Evolutionary conservation across 2,329 filamentous ascomycete genomes (phyloP), one percentile per base, ranked within the genome.

Genomic region (Venturiaceae sp.): DNA sequence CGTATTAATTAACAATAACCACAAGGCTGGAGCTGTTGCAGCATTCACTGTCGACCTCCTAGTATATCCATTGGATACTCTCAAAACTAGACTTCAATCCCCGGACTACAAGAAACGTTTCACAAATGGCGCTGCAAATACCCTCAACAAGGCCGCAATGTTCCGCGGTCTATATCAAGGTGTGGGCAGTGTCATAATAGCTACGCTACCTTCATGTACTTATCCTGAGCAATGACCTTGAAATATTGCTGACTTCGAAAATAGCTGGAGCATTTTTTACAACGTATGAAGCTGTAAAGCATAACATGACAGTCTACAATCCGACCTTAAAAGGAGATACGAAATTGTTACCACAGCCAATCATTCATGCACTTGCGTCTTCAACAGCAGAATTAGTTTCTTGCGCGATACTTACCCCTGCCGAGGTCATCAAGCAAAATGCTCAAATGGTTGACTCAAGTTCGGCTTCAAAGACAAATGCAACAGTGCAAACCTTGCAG

Each of bases 341-440:
- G 23, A 36, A 30, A 19, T n/a, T 60, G 63, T 68, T 90, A 0
- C 88, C 89, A 1, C 77, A 82, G 55, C 84, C 90, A 0, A 63
- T 90, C 9, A 80, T 91, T 58, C 87, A 96, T 68, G 81, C 87
- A 5, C 72, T 81, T 3, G 86, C 90, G 13, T 95, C 90, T 1
- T 86, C 84, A 1, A 74, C 83, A 16, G 92, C 87, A 1, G 92
- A 96, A 72, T 81, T 91, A 64, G 88, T 90, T 3, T 92, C 90
- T 5, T 96, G 92, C 68, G 79, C 90, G 21, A 88, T 96, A 61
- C 81, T 96, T 36, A 92, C 91, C 0, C 92, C 91, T 0, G 90
- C 90, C 14, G 91, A 96, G 70, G 89, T 95, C 7, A 83, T 96
- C 62, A 96, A 96, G 74, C 91, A 95, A 69, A 96, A 96, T 71